Conservation (phyloP, 768 basidiomycete species). For the Cystobasidium onofrii region DNA sequence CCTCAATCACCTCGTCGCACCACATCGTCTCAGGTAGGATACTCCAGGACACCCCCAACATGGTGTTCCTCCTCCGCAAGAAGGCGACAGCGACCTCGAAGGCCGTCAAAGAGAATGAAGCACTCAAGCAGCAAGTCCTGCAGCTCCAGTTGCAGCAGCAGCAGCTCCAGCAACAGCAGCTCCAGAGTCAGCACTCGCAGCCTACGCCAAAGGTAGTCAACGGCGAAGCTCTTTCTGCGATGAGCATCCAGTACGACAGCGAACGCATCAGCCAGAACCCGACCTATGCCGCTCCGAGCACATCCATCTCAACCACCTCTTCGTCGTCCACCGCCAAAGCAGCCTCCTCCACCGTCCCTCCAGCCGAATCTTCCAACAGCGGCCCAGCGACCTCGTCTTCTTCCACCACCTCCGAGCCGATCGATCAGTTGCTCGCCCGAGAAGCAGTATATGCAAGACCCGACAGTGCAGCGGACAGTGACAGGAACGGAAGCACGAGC, state of each 20-base stretch:
- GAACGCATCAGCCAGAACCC: background rate
- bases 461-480: background rate
- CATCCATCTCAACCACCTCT: background rate
- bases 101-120: background rate
- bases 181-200: background rate
- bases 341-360: background rate
- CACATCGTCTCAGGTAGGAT: too few relatives aligned
- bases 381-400: too few relatives aligned
- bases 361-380: background rate
- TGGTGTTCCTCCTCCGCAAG: constrained; percentile 25
- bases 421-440: constrained; percentile 1
- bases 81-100: background rate
- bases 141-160: background rate
- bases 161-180: background rate
- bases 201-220: background rate
- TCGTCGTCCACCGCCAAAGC: constrained; percentile 3
- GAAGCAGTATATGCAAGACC: constrained; percentile 6
- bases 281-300: constrained; percentile 16
- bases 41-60: background rate
- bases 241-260: constrained; percentile 27
- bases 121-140: background rate
- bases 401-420: constrained; percentile 16
- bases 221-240: constrained; percentile 18
- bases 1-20: too few relatives aligned
- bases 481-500: constrained; percentile 18